phyloP scores from a whole-genome alignment of 768 basidiomycete species.

The Trametes cingulata region DNA sequence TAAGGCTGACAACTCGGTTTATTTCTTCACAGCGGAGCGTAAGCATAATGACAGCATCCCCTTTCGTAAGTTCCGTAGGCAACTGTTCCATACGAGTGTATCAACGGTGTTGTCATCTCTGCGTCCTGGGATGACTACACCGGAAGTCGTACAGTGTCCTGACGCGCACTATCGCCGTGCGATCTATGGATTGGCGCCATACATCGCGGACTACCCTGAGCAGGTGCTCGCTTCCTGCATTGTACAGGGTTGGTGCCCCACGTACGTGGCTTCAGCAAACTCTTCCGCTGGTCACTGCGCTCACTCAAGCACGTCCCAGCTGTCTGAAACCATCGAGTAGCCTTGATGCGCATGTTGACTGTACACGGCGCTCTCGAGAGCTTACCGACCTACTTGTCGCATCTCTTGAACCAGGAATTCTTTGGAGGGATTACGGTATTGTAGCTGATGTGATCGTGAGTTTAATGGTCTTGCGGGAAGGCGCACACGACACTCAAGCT shows the following conservation, averaged over 20 bases:
- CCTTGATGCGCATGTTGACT: too few species aligned
- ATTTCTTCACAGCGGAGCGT: neutral
- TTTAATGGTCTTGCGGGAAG: neutral
- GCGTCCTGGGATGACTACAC: slow-evolving; percentile 15
- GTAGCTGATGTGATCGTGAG: neutral
- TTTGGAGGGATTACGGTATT: neutral
- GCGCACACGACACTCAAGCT: neutral
- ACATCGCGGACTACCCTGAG: slow-evolving; percentile 28
- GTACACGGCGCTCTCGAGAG: too few species aligned
- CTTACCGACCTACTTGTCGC: too few species aligned
- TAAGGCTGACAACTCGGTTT: too few species aligned
- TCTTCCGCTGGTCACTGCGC: neutral
- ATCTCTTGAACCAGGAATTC: slow-evolving; percentile 3
- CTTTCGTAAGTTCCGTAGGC: slow-evolving; percentile 16
- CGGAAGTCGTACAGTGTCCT: slow-evolving; percentile 12
- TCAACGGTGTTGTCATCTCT: slow-evolving; percentile 12
- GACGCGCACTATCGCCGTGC: slow-evolving; percentile 20
- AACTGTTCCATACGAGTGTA: slow-evolving; percentile 18
- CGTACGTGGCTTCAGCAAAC: neutral
- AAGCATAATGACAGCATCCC: neutral
- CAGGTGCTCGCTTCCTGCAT: slow-evolving; percentile 22
- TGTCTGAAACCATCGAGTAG: neutral
- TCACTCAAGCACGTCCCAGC: neutral
- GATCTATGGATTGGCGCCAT: slow-evolving; percentile 23
- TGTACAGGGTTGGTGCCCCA: slow-evolving; percentile 22